Evolutionary conservation across 2,329 filamentous ascomycete genomes (phyloP), one percentile per base, ranked within the genome.

Genomic region (Ophidiomyces ophidiicola): DNA sequence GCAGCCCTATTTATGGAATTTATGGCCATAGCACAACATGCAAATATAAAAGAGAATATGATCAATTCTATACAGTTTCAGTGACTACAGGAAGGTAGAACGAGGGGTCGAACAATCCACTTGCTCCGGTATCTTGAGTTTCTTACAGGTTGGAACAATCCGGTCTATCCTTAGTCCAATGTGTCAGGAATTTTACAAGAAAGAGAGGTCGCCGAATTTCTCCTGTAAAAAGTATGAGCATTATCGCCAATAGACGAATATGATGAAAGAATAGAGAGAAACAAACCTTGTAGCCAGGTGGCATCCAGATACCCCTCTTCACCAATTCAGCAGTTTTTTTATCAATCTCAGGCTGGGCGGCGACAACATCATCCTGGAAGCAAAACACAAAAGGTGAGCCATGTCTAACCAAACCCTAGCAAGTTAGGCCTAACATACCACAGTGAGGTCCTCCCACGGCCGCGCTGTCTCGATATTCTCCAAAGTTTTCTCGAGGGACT

Each of bases 271-370:
- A 32, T 30, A 20, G 19, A n/a, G 21, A 10, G 18, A 20, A 5
- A 67, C 80, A 56, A 71, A 88, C 88, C 85, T 94, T 94, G 82
- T 98, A 98, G 62, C 90, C 90, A 49, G 90, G 87, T 60, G 94
- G 87, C 71, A 80, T 76, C 90, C 90, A 98, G 78, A 86, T 84
- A 65, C 88, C 88, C 80, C 92, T 94, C 66, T 84, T 84, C 50
- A 98, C 87, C 62, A 98, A 78, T 70, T 90, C 79, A 57, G 79
- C 70, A 55, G 88, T 94, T 76, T 92, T 92, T 77, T 94, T 79
- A 70, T 96, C 88, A 65, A 98, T 94, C 53, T 93, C 88, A 56
- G 90, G 87, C 65, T 87, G 84, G 55, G 88, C 90, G 53, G 83
- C 78, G 47, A 83, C 84, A 64, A 98, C 82, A 60, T 98, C 90